Evolutionary conservation across 2,329 filamentous ascomycete species (phyloP).

Genomic region (Aspergillus latus): DNA sequence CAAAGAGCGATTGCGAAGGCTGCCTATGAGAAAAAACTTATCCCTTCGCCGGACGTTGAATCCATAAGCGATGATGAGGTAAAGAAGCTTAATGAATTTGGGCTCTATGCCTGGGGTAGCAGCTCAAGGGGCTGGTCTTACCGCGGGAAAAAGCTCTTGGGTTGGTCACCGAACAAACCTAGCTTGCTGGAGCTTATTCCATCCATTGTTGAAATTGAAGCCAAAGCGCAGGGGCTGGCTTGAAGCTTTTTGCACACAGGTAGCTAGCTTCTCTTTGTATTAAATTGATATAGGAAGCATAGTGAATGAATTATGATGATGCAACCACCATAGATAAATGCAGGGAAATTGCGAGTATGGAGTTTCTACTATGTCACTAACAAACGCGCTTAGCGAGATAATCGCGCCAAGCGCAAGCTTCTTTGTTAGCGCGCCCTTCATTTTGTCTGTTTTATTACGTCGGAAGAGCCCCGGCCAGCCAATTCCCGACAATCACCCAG

Average conservation of each 20-base stretch:
- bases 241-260: slow-evolving; percentile 2
- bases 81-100: slow-evolving; percentile 44
- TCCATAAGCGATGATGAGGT: slow-evolving; percentile 33
- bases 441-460: slow-evolving; percentile 9
- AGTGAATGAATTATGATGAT: not conserved
- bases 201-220: slow-evolving; percentile 54
- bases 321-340: no score
- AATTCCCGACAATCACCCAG: slow-evolving; percentile 8
- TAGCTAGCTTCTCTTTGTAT: not conserved
- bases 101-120: slow-evolving; percentile 39
- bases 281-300: not conserved
- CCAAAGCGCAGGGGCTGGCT: slow-evolving; percentile 37
- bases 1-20: slow-evolving; percentile 40
- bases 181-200: slow-evolving; percentile 56
- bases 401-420: slow-evolving; percentile 7
- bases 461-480: slow-evolving; percentile 9
- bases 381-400: slow-evolving; percentile 17
- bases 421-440: not conserved
- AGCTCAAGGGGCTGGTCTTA: slow-evolving; percentile 40
- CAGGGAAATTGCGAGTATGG: not conserved
- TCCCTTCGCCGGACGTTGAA: slow-evolving; percentile 44
- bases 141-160: slow-evolving; percentile 39
- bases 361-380: not conserved
- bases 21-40: slow-evolving; percentile 56
- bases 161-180: slow-evolving; percentile 42